phyloP scores from a whole-genome alignment of 108 stramenopile genomes.

The Conticribra guillardii region DNA sequence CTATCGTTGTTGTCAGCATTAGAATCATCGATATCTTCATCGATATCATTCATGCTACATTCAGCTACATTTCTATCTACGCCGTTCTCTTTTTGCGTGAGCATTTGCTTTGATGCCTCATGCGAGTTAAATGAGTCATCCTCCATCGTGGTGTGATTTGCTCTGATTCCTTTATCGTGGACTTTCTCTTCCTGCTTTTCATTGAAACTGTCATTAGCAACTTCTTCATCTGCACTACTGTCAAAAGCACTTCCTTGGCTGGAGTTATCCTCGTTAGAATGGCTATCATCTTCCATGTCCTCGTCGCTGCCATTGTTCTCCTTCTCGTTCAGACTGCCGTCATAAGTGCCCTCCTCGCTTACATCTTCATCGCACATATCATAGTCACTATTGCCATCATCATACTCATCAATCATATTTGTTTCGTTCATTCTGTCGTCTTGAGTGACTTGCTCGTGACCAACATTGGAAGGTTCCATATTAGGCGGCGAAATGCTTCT shows the following conservation, averaged over 20 bases:
- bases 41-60: neutral
- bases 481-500: neutral
- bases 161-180: too few relatives aligned
- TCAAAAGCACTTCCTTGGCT: too few relatives aligned
- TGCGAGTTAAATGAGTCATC: neutral
- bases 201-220: too few relatives aligned
- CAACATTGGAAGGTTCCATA: neutral
- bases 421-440: neutral
- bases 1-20: neutral
- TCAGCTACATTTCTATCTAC: neutral
- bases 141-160: too few relatives aligned
- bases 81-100: neutral
- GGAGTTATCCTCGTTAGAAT: too few relatives aligned
- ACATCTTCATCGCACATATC: neutral
- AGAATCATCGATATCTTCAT: slow-evolving; percentile 1
- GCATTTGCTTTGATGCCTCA: neutral
- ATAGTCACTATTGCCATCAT: neutral
- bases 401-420: neutral
- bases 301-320: neutral
- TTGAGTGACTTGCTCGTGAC: neutral
- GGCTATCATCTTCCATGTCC: neutral
- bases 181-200: too few relatives aligned
- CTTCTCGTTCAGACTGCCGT: neutral
- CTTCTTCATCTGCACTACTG: too few relatives aligned
- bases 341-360: neutral